Evolutionary conservation across 2,329 filamentous ascomycete genomes (phyloP), one percentile per base, ranked within the genome.

Genomic region (Neodidymelliopsis sp.): DNA sequence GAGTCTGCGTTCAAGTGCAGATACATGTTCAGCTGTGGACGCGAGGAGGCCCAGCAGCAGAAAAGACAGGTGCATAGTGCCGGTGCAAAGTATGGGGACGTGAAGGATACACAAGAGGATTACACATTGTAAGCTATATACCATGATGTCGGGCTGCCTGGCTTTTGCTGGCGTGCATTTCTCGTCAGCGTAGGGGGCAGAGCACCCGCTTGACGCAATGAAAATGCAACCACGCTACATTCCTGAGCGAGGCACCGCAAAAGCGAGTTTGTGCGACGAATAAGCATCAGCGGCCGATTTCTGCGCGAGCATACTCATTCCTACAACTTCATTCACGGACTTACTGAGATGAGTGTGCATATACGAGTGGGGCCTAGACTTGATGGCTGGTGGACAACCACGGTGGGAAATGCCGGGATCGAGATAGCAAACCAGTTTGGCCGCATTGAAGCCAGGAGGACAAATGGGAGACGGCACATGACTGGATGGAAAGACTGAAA

Each of bases 191-290:
- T 27, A 44, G 39, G 34, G 47, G 40, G 39, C 18, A 13, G 31
- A 4, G 22, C 22, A 15, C 34, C 27, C 34, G 16, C 10, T 29
- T 34, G 20, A 46, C 29, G 47, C 34, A 27, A 41, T 30, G 19
- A 39, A 30, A 41, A 49, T 40, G 39, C 23, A 18, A 30, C 49
- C 52, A 53, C 46, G 52, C 55, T 49, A 44, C 53, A 54, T 58
- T 56, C 46, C 53, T 37, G 39, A 40, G 18, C 7, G n/a, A 30
- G n/a, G 13, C 24, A 33, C 3, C 5, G 16, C n/a, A 28, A 27
- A 38, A 49, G 45, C 22, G 27, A 39, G 25, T 20, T 47, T 13
- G 47, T 49, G 34, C 24, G 13, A 46, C 41, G 25, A 28, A 40
- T 29, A 31, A 20, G 40, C 40, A 35, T 49, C 30, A 27, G 20